Conservation (phyloP, 148 eudicot species). For the Diospyros kaki region DNA sequence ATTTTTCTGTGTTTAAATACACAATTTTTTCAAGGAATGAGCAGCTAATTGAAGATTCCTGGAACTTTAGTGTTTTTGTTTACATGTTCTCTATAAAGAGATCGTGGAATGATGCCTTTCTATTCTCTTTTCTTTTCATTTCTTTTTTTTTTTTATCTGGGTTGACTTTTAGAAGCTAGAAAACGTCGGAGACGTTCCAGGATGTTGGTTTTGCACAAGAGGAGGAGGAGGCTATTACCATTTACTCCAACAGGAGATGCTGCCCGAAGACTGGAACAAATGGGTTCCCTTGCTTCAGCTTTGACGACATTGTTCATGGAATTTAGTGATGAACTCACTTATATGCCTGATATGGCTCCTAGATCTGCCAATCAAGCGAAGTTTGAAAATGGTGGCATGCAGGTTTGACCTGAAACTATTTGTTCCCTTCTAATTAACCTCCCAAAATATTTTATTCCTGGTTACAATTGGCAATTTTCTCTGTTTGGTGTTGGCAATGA, state of each 20-base stretch:
- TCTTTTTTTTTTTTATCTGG: not conserved
- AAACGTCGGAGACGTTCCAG: conserved; percentile 66
- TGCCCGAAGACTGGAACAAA: conserved; percentile 57
- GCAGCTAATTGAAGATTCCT: not conserved
- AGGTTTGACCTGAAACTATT: conserved; percentile 37
- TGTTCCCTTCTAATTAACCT: not conserved
- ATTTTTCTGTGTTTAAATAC: not conserved
- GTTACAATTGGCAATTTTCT: not conserved
- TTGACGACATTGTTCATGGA: conserved; percentile 54
- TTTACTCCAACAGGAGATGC: conserved; percentile 61
- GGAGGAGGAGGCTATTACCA: conserved; percentile 65
- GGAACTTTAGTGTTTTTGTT: not conserved
- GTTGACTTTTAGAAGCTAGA: conserved; percentile 43
- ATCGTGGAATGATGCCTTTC: not conserved
- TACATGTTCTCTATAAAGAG: not conserved
- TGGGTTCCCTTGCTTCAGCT: conserved; percentile 81
- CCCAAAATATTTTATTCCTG: not conserved
- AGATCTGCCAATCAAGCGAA: conserved; percentile 73
- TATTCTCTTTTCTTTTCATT: not conserved
- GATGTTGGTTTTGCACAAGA: conserved; percentile 64
- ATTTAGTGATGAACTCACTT: conserved; percentile 69
- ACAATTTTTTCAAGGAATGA: not conserved
- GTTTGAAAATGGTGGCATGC: conserved; percentile 88
- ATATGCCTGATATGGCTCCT: conserved; percentile 73
- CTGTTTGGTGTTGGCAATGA: not conserved